A percentile compares a stretch with the other conserved stretches of the same genome.
Conservation (phyloP, 805 yeast genomes). For the Candida insectalens region DNA sequence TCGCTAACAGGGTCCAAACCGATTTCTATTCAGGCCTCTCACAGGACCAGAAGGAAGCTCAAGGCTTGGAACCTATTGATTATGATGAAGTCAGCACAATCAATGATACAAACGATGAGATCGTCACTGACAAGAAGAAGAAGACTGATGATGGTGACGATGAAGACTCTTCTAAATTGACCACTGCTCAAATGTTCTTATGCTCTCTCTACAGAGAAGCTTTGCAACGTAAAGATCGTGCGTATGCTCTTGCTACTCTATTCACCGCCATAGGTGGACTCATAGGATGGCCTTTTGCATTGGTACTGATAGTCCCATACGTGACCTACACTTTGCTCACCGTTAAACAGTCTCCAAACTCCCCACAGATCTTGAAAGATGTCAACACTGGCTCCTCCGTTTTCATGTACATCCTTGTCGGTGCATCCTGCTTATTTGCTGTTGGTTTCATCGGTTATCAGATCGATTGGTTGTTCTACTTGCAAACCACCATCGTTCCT, state of each 20-base stretch:
- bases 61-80: slow-evolving; percentile 5
- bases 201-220: slow-evolving; percentile 6
- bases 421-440: slow-evolving; percentile 8
- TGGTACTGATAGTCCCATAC: slow-evolving; percentile 56
- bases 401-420: slow-evolving; percentile 10
- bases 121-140: slow-evolving; percentile 5
- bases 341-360: slow-evolving; percentile 1
- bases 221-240: slow-evolving; percentile 11
- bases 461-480: slow-evolving; percentile 57
- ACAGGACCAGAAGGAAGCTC: background rate
- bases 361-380: slow-evolving; percentile 1
- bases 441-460: slow-evolving; percentile 14
- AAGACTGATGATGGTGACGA: background rate
- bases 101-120: slow-evolving; percentile 9
- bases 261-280: slow-evolving; percentile 60
- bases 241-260: slow-evolving; percentile 24
- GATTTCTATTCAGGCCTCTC: slow-evolving; percentile 1
- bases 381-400: slow-evolving; percentile 5
- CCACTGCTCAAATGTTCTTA: slow-evolving; percentile 7
- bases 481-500: slow-evolving; percentile 57
- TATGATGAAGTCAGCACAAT: slow-evolving; percentile 8
- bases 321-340: slow-evolving; percentile 23
- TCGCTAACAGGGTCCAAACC: slow-evolving; percentile 9
- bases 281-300: slow-evolving; percentile 86
- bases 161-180: slow-evolving; percentile 3